A percentile compares a stretch with the other conserved stretches of the same genome.
These are phyloP conservation scores for Spergularia bocconei DNA, from an alignment of 148 eudicot species.

Conservation along the genomic window DNA sequence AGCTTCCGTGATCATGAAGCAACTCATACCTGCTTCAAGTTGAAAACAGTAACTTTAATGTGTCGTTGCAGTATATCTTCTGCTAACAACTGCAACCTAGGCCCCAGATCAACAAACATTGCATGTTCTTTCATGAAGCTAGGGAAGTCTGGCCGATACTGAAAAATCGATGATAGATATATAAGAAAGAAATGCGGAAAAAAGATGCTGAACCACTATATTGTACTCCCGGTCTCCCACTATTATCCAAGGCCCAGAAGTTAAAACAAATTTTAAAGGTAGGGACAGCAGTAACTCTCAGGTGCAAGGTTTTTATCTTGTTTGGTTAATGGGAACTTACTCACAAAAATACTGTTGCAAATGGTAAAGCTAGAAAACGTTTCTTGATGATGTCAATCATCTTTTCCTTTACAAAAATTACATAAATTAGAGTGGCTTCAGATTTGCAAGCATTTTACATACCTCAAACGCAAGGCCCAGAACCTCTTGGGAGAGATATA, in stretches of 20 bases:
- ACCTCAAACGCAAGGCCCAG: conserved; percentile 93
- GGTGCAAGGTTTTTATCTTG: neutral
- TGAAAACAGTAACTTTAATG: conserved; percentile 55
- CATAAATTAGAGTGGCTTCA: neutral
- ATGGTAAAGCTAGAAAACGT: neutral
- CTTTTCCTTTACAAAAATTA: too few species aligned
- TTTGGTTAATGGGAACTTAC: neutral
- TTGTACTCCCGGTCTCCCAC: neutral
- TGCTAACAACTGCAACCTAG: conserved; percentile 75
- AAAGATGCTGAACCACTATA: neutral
- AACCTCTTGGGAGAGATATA: conserved; percentile 82
- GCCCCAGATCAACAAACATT: conserved; percentile 83
- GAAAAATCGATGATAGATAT: conserved; percentile 25
- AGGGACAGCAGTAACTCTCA: neutral
- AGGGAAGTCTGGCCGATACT: conserved; percentile 84
- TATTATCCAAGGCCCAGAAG: neutral
- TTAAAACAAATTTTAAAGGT: too few species aligned
- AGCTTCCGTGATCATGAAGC: neutral
- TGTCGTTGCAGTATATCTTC: conserved; percentile 80
- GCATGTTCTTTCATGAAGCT: conserved; percentile 71
- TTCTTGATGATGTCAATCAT: neutral
- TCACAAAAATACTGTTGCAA: neutral
- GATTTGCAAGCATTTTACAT: conserved; percentile 17
- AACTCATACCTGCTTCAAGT: conserved; percentile 64
- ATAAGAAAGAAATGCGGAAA: conserved; percentile 19